phyloP scores from a whole-genome alignment of 1,284 basidiomycete species.

The Ustilago trichophora region DNA sequence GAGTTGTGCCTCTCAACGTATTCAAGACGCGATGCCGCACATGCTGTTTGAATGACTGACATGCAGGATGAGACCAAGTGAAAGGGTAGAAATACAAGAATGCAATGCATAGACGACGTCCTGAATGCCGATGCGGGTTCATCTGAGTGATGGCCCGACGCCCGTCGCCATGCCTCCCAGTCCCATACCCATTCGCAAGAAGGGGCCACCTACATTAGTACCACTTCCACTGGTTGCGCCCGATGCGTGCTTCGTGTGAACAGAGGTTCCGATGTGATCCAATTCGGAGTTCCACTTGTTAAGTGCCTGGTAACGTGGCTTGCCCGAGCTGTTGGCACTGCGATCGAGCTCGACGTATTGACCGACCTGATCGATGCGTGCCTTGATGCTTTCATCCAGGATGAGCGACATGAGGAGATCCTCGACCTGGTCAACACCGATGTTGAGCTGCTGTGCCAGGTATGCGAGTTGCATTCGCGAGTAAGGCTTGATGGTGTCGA shows the following conservation, averaged over 20 bases:
- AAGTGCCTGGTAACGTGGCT: constrained; percentile 82
- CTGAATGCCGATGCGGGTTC: background rate
- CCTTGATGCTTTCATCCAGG: constrained; percentile 91
- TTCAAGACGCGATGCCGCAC: too few species aligned
- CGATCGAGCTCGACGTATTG: constrained; percentile 87
- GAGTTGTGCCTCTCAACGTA: too few species aligned
- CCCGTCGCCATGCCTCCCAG: constrained; percentile 12
- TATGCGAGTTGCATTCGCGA: constrained; percentile 83
- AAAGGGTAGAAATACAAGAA: constrained; percentile 24
- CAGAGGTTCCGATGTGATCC: constrained; percentile 28
- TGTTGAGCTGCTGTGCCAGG: constrained; percentile 82
- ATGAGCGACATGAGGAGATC: constrained; percentile 92
- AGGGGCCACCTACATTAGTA: constrained; percentile 16
- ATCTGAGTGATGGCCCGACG: constrained; percentile 28
- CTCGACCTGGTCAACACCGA: constrained; percentile 86
- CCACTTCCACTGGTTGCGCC: constrained; percentile 36
- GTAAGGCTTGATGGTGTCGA: constrained; percentile 97
- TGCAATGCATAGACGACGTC: background rate
- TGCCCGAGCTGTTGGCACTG: constrained; percentile 75
- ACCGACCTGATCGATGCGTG: constrained; percentile 92
- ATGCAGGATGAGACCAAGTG: background rate
- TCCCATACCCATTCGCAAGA: constrained; percentile 38
- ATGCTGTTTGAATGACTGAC: too few species aligned
- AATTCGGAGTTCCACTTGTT: constrained; percentile 79
- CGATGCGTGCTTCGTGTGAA: constrained; percentile 30